Conservation (phyloP, 1,284 basidiomycete species). For the Ganoderma multipileum region DNA sequence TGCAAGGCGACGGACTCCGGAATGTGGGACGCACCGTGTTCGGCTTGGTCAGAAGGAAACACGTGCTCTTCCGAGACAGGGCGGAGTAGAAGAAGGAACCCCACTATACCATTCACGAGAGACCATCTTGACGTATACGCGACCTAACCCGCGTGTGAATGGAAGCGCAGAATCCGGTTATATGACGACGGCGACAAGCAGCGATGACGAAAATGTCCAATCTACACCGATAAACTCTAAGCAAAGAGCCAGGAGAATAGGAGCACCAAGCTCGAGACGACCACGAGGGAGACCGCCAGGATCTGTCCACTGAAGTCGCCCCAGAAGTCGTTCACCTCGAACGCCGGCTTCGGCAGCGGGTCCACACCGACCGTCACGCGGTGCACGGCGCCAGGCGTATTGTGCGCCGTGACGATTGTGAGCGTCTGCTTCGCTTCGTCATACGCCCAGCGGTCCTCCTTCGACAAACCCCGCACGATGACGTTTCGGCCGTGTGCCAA, state of each 20-base stretch:
- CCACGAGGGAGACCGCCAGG: slow-evolving; percentile 5
- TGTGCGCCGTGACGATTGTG: slow-evolving; percentile 58
- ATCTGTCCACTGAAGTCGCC: slow-evolving; percentile 56
- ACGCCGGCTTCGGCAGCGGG: slow-evolving; percentile 58
- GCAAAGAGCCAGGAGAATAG: slow-evolving; percentile 8
- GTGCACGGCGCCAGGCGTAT: slow-evolving; percentile 52
- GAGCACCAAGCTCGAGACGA: slow-evolving; percentile 2
- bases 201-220: neutral
- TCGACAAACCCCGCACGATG: slow-evolving; percentile 58
- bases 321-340: slow-evolving; percentile 68
- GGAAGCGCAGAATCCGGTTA: neutral
- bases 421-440: slow-evolving; percentile 72
- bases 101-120: neutral
- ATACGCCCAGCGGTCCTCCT: slow-evolving; percentile 56
- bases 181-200: neutral
- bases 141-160: neutral
- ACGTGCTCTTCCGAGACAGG: neutral
- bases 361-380: slow-evolving; percentile 58
- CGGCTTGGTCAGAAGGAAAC: neutral
- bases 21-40: slow-evolving; percentile 3
- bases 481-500: slow-evolving; percentile 65
- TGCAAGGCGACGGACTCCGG: neutral
- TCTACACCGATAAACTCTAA: neutral
- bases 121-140: neutral
- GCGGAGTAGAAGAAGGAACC: neutral